These are phyloP conservation scores for Batkoa obscura DNA, from an alignment of 371 early-diverging fungal genomes.

Conservation along the genomic window DNA sequence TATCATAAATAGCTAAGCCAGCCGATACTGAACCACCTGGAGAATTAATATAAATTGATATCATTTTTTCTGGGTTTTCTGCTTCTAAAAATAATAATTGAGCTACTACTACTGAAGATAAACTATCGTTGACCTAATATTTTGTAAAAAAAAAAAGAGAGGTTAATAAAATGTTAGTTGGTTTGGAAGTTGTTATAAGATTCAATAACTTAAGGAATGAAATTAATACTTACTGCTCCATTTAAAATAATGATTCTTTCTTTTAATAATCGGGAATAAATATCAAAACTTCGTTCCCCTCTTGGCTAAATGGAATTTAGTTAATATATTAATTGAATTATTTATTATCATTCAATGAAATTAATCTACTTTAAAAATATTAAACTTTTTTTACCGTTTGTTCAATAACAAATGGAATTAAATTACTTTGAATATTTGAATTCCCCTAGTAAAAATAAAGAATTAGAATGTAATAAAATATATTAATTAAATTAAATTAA, in stretches of 20 bases:
- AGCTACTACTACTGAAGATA: slow-evolving; percentile 75
- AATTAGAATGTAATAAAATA: too few species aligned
- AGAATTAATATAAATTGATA: slow-evolving; percentile 87
- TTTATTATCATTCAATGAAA: too few species aligned
- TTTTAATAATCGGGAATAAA: slow-evolving; percentile 87
- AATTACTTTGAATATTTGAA: too few species aligned
- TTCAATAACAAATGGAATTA: slow-evolving; percentile 49
- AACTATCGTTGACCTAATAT: slow-evolving; percentile 64
- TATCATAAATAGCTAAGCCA: slow-evolving; percentile 87
- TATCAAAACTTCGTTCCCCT: slow-evolving; percentile 81
- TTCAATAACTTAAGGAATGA: too few species aligned
- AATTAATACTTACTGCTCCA: slow-evolving; percentile 36
- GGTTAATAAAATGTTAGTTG: too few species aligned
- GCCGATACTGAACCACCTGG: slow-evolving; percentile 93
- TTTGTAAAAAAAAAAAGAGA: too few species aligned
- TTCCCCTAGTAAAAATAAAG: too few species aligned
- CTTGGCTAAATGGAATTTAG: slow-evolving; percentile 35
- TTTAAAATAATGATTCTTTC: slow-evolving; percentile 91
- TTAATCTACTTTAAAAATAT: neutral
- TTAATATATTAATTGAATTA: too few species aligned
- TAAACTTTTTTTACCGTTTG: slow-evolving; percentile 31
- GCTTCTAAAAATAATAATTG: slow-evolving; percentile 90
- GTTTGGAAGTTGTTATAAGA: too few species aligned
- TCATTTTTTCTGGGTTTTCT: slow-evolving; percentile 81
- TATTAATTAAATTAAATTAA: too few species aligned